phyloP scores from a whole-genome alignment of 352 stramenopile genomes.

The Thalassiosira hispida region DNA sequence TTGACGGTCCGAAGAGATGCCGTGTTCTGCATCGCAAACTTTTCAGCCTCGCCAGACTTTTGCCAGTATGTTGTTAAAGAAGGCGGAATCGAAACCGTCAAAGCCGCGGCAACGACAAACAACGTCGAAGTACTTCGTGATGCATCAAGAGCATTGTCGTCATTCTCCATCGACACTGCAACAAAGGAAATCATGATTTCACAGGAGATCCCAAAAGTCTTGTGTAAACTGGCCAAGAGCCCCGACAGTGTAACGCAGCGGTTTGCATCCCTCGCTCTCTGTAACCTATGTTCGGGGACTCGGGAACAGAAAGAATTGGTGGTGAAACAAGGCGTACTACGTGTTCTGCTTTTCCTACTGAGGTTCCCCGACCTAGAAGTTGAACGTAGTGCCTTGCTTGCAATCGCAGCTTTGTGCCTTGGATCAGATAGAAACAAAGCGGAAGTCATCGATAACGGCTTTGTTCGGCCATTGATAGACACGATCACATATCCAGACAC shows the following conservation, averaged over 20 bases:
- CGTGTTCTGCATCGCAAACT: constrained; percentile 94
- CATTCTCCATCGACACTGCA: constrained; percentile 89
- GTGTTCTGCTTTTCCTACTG: constrained; percentile 93
- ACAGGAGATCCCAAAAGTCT: constrained; percentile 87
- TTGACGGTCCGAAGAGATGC: constrained; percentile 92
- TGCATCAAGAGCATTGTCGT: constrained; percentile 90
- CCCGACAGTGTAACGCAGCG: constrained; percentile 92
- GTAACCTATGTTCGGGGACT: constrained; percentile 88
- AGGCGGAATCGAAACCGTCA: constrained; percentile 94
- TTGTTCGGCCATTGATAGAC: constrained; percentile 91
- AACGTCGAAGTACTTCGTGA: constrained; percentile 94
- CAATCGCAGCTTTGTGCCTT: constrained; percentile 91
- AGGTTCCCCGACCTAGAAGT: constrained; percentile 95
- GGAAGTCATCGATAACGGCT: constrained; percentile 91
- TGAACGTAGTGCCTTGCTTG: constrained; percentile 92
- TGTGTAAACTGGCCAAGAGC: constrained; percentile 93
- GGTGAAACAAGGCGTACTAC: constrained; percentile 90
- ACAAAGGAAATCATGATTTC: constrained; percentile 88
- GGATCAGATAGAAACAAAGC: constrained; percentile 92
- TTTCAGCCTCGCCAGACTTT: constrained; percentile 93
- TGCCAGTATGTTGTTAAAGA: constrained; percentile 94
- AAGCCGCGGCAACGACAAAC: constrained; percentile 90
- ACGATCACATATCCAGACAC: constrained; percentile 92
- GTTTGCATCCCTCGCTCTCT: constrained; percentile 94
- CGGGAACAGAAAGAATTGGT: constrained; percentile 89